Percentiles rank a stretch among this genome's conserved stretches.
These are phyloP conservation scores for Cercospora citrullina DNA, from an alignment of 2,329 filamentous ascomycete species.

Conservation along the genomic window DNA sequence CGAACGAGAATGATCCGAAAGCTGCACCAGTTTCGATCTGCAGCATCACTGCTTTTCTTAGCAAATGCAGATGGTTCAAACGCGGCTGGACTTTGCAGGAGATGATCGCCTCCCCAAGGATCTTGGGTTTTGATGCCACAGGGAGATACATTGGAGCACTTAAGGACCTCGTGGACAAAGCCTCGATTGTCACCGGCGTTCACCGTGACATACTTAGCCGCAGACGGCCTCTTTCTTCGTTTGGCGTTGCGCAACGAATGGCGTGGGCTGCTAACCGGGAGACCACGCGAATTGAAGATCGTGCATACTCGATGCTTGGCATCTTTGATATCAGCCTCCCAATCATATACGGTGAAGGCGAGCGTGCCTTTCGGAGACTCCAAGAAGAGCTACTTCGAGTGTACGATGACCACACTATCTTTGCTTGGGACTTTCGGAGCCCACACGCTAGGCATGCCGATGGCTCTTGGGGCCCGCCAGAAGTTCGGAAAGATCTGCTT, in stretches of 20 bases:
- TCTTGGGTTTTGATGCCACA: not conserved
- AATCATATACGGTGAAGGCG: not conserved
- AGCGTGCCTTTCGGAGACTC: not conserved
- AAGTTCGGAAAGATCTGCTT: not conserved
- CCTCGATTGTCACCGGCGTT: not conserved
- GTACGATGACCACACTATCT: not conserved
- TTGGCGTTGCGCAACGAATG: not conserved
- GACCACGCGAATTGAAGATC: not conserved
- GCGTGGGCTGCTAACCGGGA: not conserved
- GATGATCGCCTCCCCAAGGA: not conserved
- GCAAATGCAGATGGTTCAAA: not conserved
- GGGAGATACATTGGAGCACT: not conserved
- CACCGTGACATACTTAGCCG: not conserved
- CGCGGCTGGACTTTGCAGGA: not conserved
- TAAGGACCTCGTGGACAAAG: not conserved
- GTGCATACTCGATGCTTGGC: not conserved
- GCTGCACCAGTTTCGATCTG: not conserved
- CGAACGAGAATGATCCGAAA: no score
- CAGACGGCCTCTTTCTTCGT: not conserved
- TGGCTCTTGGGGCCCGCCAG: no score
- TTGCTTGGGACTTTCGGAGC: no score
- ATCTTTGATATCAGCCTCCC: not conserved
- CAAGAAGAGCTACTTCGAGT: not conserved
- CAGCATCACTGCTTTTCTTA: not conserved
- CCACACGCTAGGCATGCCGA: no score